Evolutionary conservation across 164 flowering plant species (phyloP).

Genomic region (Buxus sempervirens): DNA sequence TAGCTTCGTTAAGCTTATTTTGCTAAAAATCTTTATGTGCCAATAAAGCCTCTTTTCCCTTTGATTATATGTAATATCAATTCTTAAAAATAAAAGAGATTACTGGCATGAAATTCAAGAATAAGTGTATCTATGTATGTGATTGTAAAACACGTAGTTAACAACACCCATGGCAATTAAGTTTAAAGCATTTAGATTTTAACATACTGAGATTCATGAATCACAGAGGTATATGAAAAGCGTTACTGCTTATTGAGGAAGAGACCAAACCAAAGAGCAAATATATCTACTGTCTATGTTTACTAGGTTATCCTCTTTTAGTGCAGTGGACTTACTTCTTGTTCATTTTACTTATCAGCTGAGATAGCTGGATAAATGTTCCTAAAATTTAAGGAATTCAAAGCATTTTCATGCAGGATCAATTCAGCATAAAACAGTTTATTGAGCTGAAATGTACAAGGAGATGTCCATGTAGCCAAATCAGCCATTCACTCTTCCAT

Average conservation of each 20-base stretch:
- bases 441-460: background rate
- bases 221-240: background rate
- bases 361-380: background rate
- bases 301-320: background rate
- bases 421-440: background rate
- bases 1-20: too few relatives aligned
- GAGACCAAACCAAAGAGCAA: background rate
- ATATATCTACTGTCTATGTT: background rate
- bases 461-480: background rate
- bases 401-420: background rate
- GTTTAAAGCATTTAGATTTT: background rate
- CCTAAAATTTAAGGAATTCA: too few relatives aligned
- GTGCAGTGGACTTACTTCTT: background rate
- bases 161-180: too few relatives aligned
- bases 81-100: too few relatives aligned
- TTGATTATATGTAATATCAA: background rate
- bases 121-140: too few relatives aligned
- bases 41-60: background rate
- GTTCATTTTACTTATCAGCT: background rate
- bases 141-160: too few relatives aligned
- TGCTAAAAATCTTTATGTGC: background rate
- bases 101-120: too few relatives aligned
- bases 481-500: too few relatives aligned
- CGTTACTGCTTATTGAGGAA: background rate
- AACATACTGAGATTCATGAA: background rate